Percentiles rank a stretch among this genome's conserved stretches.
Evolutionary conservation across 768 basidiomycete genomes (phyloP).

Genomic region (Psilocybe sp.): DNA sequence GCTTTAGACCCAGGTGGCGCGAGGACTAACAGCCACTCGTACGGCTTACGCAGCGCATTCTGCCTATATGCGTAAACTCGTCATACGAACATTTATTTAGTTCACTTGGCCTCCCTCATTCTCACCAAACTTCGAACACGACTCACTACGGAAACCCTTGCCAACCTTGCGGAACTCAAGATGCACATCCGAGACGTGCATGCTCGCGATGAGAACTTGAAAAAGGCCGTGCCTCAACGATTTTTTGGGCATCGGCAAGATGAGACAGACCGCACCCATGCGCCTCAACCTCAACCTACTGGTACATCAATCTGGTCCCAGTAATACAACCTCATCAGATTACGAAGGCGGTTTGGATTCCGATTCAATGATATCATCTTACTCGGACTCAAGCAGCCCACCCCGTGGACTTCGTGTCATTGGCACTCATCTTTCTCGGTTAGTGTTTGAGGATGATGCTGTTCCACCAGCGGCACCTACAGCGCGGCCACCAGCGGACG

Average conservation of each 20-base stretch:
- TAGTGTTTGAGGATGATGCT: no score
- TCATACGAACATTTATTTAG: slow-evolving; percentile 20
- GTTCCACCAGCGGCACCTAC: no score
- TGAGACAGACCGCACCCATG: no score
- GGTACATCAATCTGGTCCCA: no score
- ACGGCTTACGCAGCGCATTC: slow-evolving; percentile 9
- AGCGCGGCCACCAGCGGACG: no score
- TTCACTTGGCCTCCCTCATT: slow-evolving; percentile 15
- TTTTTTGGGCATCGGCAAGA: not conserved
- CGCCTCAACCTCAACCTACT: no score
- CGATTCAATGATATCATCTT: no score
- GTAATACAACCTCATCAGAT: not conserved
- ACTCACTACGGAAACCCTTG: slow-evolving; percentile 10
- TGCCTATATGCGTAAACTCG: slow-evolving; percentile 18
- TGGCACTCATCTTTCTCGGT: no score
- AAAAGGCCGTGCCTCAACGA: not conserved
- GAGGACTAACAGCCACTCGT: not conserved
- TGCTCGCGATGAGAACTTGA: not conserved
- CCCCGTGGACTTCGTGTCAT: no score
- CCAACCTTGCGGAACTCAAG: slow-evolving; percentile 23
- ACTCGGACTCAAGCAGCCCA: no score
- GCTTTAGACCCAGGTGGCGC: not conserved
- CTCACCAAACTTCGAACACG: slow-evolving; percentile 17
- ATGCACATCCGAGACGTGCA: slow-evolving; percentile 26
- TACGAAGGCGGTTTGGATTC: not conserved